These are phyloP conservation scores for Candida morakotiae DNA, from an alignment of 805 yeast genomes.

Conservation along the genomic window DNA sequence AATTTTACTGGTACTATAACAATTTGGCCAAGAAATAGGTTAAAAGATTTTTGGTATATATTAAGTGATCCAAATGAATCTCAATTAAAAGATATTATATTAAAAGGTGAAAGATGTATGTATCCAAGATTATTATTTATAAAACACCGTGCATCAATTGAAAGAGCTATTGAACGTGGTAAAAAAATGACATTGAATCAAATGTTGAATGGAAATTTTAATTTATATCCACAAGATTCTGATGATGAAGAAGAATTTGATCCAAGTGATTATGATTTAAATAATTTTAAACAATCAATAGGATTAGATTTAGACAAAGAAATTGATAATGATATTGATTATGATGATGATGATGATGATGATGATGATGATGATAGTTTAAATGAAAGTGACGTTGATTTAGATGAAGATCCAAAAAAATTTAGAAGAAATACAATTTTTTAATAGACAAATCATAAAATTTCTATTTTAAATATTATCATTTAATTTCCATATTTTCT, in stretches of 20 bases:
- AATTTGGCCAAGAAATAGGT: constrained; percentile 63
- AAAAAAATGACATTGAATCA: constrained; percentile 20
- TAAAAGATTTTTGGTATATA: constrained; percentile 59
- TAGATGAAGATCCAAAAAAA: constrained; percentile 1
- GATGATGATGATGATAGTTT: not conserved
- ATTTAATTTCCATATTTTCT: constrained; percentile 6
- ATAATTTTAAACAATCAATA: constrained; percentile 4
- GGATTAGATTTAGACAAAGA: constrained; percentile 13
- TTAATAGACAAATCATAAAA: constrained; percentile 2
- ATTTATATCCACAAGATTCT: constrained; percentile 6
- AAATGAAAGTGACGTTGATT: not conserved
- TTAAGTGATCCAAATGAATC: constrained; percentile 65
- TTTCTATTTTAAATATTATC: too few species aligned
- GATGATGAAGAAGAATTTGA: constrained; percentile 8
- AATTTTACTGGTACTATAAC: constrained; percentile 73
- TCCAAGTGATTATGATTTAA: constrained; percentile 8
- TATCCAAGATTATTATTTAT: constrained; percentile 66
- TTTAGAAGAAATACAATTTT: constrained; percentile 6
- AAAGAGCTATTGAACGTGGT: constrained; percentile 57
- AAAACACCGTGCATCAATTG: constrained; percentile 60
- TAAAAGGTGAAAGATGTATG: constrained; percentile 60
- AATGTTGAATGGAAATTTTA: constrained; percentile 4
- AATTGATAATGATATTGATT: constrained; percentile 3
- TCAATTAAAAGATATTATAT: constrained; percentile 50
- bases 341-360: constrained; percentile 1